Percentiles rank a stretch among this genome's conserved stretches.
Conservation (phyloP, 2,329 filamentous ascomycete species). For the Monilinia aucupariae region DNA sequence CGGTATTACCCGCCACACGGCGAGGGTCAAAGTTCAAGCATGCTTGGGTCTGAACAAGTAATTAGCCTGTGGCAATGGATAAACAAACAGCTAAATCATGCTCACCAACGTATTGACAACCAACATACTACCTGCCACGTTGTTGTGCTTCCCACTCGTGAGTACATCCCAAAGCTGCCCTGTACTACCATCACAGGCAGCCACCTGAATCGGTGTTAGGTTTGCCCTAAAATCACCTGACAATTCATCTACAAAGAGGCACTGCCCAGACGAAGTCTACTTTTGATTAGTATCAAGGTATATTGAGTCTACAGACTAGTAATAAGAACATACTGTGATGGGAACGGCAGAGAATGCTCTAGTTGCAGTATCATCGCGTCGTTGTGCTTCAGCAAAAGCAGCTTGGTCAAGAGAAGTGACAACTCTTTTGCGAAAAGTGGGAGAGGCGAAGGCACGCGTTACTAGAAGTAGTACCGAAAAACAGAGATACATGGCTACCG, state of each 20-base stretch:
- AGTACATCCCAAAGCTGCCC: slow-evolving; percentile 43
- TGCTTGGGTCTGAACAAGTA: slow-evolving; percentile 42
- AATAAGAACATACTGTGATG: slow-evolving; percentile 37
- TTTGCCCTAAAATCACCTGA: slow-evolving; percentile 44
- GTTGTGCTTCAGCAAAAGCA: slow-evolving; percentile 42
- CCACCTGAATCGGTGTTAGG: slow-evolving; percentile 40
- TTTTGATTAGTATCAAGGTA: background rate
- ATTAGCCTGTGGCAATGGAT: background rate
- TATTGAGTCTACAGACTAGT: background rate
- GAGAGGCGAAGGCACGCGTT: slow-evolving; percentile 5
- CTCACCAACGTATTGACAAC: slow-evolving; percentile 48
- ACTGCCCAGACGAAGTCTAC: slow-evolving; percentile 36
- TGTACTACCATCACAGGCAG: slow-evolving; percentile 37
- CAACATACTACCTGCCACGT: slow-evolving; percentile 41
- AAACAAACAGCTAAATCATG: background rate
- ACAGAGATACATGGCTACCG: background rate
- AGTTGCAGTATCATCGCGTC: slow-evolving; percentile 39
- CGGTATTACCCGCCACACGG: slow-evolving; percentile 46
- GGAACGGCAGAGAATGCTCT: slow-evolving; percentile 39
- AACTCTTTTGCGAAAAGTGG: background rate
- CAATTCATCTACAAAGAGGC: slow-evolving; percentile 41
- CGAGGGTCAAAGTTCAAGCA: slow-evolving; percentile 55
- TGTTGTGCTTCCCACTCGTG: slow-evolving; percentile 47
- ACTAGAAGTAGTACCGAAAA: slow-evolving; percentile 7
- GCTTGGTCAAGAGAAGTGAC: slow-evolving; percentile 13